phyloP scores from a whole-genome alignment of 306 rosid species.

The Cicer judaicum region DNA sequence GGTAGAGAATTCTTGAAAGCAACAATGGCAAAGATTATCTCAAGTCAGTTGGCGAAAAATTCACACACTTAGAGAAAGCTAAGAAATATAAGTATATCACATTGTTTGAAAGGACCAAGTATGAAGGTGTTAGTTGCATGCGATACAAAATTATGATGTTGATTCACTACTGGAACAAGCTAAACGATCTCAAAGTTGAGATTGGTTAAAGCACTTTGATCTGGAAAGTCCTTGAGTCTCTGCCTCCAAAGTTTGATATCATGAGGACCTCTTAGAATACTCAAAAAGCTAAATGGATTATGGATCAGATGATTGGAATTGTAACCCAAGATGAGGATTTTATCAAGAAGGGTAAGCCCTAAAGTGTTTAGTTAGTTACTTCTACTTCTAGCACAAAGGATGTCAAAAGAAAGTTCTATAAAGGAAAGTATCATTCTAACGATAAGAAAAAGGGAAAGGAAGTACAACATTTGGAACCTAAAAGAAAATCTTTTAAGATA shows the following conservation, averaged over 20 bases:
- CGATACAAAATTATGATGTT: background rate
- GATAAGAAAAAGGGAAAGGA: too few species aligned
- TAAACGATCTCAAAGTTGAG: background rate
- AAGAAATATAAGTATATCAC: background rate
- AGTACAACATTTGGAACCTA: too few species aligned
- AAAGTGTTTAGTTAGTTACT: too few species aligned
- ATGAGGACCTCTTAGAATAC: background rate
- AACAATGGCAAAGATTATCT: background rate
- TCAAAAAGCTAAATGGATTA: background rate
- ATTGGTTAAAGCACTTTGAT: background rate
- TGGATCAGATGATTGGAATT: background rate
- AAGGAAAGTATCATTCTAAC: background rate
- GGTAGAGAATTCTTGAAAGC: background rate
- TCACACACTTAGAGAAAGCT: background rate
- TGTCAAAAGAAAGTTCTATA: background rate
- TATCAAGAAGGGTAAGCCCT: background rate
- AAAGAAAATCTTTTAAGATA: too few species aligned
- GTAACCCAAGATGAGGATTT: background rate
- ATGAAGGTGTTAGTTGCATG: background rate
- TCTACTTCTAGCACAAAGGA: too few species aligned
- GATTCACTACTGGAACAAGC: background rate
- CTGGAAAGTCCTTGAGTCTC: background rate
- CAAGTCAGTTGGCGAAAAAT: background rate
- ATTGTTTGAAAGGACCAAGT: background rate
- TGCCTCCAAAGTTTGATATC: background rate